Percentiles rank a stretch among this genome's conserved stretches.
Conservation (phyloP, 768 basidiomycete species). For the Brasilioporus rufonigricans region DNA sequence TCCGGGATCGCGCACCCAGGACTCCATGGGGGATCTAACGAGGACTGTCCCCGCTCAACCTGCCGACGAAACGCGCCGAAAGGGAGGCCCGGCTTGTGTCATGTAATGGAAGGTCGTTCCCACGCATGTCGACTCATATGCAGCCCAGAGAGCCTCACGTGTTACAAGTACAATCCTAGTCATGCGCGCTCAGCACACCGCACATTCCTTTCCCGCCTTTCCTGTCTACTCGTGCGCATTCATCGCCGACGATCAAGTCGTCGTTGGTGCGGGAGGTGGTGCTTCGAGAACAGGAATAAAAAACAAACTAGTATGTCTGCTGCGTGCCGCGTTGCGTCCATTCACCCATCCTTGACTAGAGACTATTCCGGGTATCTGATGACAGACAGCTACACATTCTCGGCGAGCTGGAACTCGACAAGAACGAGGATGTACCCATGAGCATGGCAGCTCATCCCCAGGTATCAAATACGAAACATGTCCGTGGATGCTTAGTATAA, state of each 20-base stretch:
- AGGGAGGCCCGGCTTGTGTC: neutral
- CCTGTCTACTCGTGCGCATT: slow-evolving; percentile 90
- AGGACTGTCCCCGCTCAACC: neutral
- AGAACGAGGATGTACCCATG: slow-evolving; percentile 94
- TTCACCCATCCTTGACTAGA: slow-evolving; percentile 39
- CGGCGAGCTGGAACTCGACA: slow-evolving; percentile 72
- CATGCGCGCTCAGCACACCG: slow-evolving; percentile 81
- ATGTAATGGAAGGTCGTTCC: slow-evolving; percentile 7
- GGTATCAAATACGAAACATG: slow-evolving; percentile 37
- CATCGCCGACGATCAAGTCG: slow-evolving; percentile 62
- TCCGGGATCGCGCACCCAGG: slow-evolving; percentile 18
- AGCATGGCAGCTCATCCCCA: slow-evolving; percentile 73
- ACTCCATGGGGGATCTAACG: slow-evolving; percentile 7
- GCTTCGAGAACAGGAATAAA: slow-evolving; percentile 85
- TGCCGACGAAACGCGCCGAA: neutral
- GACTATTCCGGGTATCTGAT: slow-evolving; percentile 60
- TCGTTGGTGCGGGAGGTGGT: slow-evolving; percentile 91
- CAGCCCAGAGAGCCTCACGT: too few relatives aligned
- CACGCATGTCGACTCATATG: neutral
- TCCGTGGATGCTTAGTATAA: neutral
- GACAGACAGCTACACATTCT: slow-evolving; percentile 53
- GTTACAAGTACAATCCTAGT: neutral
- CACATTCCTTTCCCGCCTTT: slow-evolving; percentile 76
- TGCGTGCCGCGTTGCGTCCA: neutral
- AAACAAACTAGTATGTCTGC: slow-evolving; percentile 73